Evolutionary conservation across 768 basidiomycete genomes (phyloP), one percentile per base, ranked within the genome.

Genomic region (Russula olivacea): DNA sequence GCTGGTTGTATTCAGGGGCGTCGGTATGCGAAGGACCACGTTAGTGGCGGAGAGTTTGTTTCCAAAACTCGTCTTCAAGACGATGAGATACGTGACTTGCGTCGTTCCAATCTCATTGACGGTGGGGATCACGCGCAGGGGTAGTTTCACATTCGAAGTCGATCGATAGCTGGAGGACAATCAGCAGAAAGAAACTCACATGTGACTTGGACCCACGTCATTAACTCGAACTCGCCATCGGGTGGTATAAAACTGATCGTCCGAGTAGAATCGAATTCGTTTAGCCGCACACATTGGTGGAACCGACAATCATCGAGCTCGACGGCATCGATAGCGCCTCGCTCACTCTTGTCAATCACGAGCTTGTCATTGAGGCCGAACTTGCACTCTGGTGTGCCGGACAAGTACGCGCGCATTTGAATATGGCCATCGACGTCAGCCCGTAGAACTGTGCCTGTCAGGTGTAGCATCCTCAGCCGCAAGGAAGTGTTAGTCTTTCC

Each of bases 361-460:
- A 98, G 83, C 75, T 98, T 98, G 76, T 98, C 97, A 70, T 99
- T 99, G 66, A 99, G 79, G 14, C 97, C 97, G 68, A 99, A 98
- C 74, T 98, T 98, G 81, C 97, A 98, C 71, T 99, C 97, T 0
- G 97, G 97, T 15, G 91, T 96, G 15, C 97, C 97, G 32, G 93
- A 88, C 32, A 99, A 80, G 73, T 98, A 99, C 7, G 96, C 96
- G 12, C 96, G 85, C 96, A 99, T 98, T 72, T 94, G 83, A 68
- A 99, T 96, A 68, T 98, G 95, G 0, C 96, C 96, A 71, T 98
- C 95, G 8, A 99, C 94, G 67, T 99, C 96, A 9, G 96, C 93
- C n/a, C 96, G 85, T 21, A 99, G 79, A 50, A 91, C 83, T 34
- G 84, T 92, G 28, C 95, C 94, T 95, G 58, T 10, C 41, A 10